Base-by-base conservation (phyloP, 768 basidiomycete species). In the Thelephora aurantiotincta region DNA sequence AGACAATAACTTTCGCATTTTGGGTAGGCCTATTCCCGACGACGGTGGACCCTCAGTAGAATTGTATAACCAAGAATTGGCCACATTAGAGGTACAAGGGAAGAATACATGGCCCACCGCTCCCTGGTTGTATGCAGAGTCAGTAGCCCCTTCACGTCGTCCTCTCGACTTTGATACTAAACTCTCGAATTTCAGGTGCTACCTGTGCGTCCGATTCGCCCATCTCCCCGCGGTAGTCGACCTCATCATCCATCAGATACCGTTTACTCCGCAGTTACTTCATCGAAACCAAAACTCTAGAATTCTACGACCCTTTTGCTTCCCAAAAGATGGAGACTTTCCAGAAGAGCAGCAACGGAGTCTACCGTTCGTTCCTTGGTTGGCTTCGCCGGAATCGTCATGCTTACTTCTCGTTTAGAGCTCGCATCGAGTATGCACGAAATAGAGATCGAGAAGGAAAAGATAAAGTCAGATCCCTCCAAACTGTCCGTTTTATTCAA, bases 121-220 rank as follows among this genome's bases (percentile, higher is more conserved):
- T 5, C 89, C 92, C 1, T 99, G 94, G 94, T 71, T 99, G n/a
- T 97, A 73, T 60, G 90, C 91, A 48, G 94, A 97, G 82, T 96
- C 67, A 54, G 83, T 65, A 46, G 35, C 48, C 45, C 51, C 19
- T 26, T 23, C 19, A 33, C 18, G n/a, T 12, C 36, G 26, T 14
- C 7, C 38, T 48, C 23, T n/a, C 30, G n/a, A 46, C 44, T 36
- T 43, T 34, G 38, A 35, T 36, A 16, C 36, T 34, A 13, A 14
- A 5, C 14, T 26, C n/a, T 36, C 14, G 37, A 14, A 30, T 44
- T 48, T 1, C 51, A 86, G 83, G 61, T 87, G 84, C 51, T 87
- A 87, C 55, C 58, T 87, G 84, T 86, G 48, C 18, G 38, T 41
- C 18, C 9, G 7, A 9, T 18, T 9, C 14, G 14, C 7, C 38